Evolutionary conservation across 257 asterid species (phyloP).

Genomic region (Solanum medicagineum): DNA sequence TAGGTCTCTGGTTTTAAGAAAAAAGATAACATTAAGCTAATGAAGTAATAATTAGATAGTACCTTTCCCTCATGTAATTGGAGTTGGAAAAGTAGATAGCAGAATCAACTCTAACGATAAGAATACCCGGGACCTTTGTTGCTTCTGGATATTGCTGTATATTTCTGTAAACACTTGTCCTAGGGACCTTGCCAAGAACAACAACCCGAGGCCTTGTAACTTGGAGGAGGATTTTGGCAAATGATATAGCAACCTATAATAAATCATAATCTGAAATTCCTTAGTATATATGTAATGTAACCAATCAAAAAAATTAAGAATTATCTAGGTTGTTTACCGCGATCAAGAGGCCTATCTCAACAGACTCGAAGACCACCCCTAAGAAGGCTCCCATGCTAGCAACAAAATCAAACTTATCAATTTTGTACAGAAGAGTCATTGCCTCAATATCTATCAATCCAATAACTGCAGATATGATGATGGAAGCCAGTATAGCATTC

Average conservation of each 20-base stretch:
- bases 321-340: conserved; percentile 29
- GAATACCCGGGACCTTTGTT: conserved; percentile 43
- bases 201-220: conserved; percentile 66
- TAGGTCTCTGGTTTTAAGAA: background rate
- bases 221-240: conserved; percentile 70
- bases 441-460: conserved; percentile 49
- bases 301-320: background rate
- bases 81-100: conserved; percentile 70
- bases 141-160: conserved; percentile 70
- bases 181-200: conserved; percentile 51
- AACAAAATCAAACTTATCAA: conserved; percentile 59
- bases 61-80: conserved; percentile 67
- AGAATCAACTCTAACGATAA: conserved; percentile 56
- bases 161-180: conserved; percentile 55
- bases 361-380: conserved; percentile 52
- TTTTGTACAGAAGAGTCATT: conserved; percentile 48
- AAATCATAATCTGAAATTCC: background rate
- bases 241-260: conserved; percentile 46
- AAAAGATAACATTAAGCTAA: background rate
- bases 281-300: background rate
- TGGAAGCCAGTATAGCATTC: conserved; percentile 56
- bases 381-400: conserved; percentile 83
- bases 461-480: conserved; percentile 56
- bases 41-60: background rate
- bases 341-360: conserved; percentile 62